Conservation (phyloP, 2,329 filamentous ascomycete genomes). For the Ophiocordyceps unilateralis region DNA sequence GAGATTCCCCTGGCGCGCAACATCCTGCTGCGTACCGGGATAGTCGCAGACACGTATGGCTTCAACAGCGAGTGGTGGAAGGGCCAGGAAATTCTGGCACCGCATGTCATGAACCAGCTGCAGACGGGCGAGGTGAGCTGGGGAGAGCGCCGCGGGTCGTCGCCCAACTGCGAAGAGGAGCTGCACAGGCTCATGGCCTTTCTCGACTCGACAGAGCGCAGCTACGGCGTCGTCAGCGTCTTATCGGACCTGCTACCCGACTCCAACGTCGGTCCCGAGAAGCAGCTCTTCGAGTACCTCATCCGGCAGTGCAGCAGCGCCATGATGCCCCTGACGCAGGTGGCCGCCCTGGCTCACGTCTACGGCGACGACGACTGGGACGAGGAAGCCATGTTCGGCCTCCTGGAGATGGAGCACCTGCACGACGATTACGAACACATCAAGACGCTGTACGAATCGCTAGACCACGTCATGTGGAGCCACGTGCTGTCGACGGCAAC, state of each 20-base stretch:
- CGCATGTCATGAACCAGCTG: conserved; percentile 17
- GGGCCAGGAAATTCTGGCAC: conserved; percentile 30
- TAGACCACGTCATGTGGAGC: conserved; percentile 31
- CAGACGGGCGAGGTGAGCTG: conserved; percentile 13
- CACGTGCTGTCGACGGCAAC: conserved; percentile 20
- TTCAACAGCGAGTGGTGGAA: conserved; percentile 44
- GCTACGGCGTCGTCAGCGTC: conserved; percentile 37
- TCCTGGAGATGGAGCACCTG: conserved; percentile 23
- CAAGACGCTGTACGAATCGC: conserved; percentile 27
- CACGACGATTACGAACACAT: conserved; percentile 19
- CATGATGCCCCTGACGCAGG: conserved; percentile 15
- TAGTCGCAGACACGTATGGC: conserved; percentile 30
- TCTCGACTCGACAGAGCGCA: conserved; percentile 40
- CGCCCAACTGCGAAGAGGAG: conserved; percentile 30
- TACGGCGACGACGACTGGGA: conserved; percentile 13
- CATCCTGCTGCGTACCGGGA: conserved; percentile 27
- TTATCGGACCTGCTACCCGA: conserved; percentile 21
- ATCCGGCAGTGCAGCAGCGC: conserved; percentile 10
- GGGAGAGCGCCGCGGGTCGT: conserved; percentile 11
- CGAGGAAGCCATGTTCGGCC: conserved; percentile 20
- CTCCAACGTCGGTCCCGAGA: conserved; percentile 17
- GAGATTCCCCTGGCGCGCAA: conserved; percentile 42
- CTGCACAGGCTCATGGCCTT: conserved; percentile 47
- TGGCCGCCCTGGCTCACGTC: conserved; percentile 12
- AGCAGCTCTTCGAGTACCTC: conserved; percentile 27